Evolutionary conservation across 345 rosid genomes (phyloP), one percentile per base, ranked within the genome.

Genomic region (Sisymbrium altissimum): DNA sequence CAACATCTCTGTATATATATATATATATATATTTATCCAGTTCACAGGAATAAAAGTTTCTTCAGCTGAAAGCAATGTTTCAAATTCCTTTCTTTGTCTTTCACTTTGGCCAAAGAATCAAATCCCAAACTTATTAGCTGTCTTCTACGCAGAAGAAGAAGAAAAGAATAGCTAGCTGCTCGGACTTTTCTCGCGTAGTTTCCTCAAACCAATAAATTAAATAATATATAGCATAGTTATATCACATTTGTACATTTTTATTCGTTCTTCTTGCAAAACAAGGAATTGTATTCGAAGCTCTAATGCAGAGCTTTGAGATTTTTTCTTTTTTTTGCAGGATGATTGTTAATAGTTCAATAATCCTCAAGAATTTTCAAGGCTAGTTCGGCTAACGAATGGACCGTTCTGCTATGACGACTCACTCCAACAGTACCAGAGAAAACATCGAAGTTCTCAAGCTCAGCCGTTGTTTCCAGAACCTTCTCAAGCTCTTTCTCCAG

Each of bases 381-480:
- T n/a, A 85, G 81, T 77, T 88, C 94, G 0, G 85, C 91, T 66
- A 93, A 79, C 25, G 88, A 80, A 65, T 89, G 92, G 64, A 91
- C 89, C 5, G 88, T 77, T 23, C 73, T 72, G 74, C 84, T 83
- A 80, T 91, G 96, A 68, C 94, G 83, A 76, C 91, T 86, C 10
- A 89, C 48, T 56, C 97, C 97, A 29, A 86, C 88, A 27, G 87
- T 84, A 36, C 93, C 92, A 0, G 94, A 93, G 87, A 93, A 91
- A 27, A 91, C 83, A 73, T 84, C 87, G 79, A 91, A 91, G 86
- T 82, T 91, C 74, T 93, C 97, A 4, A 89, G 71, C 84, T 91
- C 97, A 21, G 90, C 80, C 10, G 98, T 93, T 13, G 96, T 88
- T 71, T 93, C 97, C 5, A 84, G 67, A 64, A 88, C 92, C 57